Percentiles rank a stretch among this genome's conserved stretches.
Evolutionary conservation across 2,329 filamentous ascomycete genomes (phyloP).

Genomic region (Aspergillus luchuensis): DNA sequence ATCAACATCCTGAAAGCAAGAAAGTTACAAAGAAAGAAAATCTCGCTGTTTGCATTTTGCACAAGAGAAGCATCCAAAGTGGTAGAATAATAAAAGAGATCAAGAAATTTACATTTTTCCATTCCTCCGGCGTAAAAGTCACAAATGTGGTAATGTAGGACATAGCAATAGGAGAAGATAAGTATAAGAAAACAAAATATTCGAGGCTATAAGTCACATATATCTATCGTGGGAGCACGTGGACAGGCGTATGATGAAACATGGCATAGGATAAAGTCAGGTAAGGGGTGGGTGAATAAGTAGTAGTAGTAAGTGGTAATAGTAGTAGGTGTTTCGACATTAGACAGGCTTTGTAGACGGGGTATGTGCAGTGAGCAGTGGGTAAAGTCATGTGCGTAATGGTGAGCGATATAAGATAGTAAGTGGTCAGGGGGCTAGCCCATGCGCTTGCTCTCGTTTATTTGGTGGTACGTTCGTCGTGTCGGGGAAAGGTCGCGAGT

Average conservation of each 20-base stretch:
- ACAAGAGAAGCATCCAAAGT: conserved; percentile 24
- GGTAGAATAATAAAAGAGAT: conserved; percentile 7
- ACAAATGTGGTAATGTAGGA: conserved; percentile 12
- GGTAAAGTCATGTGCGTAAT: conserved; percentile 11
- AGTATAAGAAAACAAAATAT: conserved; percentile 21
- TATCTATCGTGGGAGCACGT: conserved; percentile 30
- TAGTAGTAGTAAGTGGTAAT: background rate
- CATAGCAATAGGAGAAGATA: conserved; percentile 24
- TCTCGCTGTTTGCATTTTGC: background rate
- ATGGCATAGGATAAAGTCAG: conserved; percentile 11
- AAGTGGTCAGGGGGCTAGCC: background rate
- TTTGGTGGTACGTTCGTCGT: background rate
- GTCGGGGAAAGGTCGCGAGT: background rate
- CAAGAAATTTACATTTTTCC: conserved; percentile 22
- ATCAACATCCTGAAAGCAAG: background rate
- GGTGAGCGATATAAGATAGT: conserved; percentile 5
- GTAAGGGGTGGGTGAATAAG: conserved; percentile 13
- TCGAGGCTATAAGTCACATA: conserved; percentile 31
- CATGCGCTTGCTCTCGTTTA: background rate
- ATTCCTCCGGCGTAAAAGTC: conserved; percentile 17
- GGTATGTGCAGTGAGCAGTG: conserved; percentile 21
- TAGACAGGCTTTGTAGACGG: conserved; percentile 16
- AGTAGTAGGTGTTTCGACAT: conserved; percentile 28
- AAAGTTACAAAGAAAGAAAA: background rate
- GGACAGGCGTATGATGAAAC: conserved; percentile 22